Conservation (phyloP, 1,284 basidiomycete species). For the Sanghuangporus baumii region DNA sequence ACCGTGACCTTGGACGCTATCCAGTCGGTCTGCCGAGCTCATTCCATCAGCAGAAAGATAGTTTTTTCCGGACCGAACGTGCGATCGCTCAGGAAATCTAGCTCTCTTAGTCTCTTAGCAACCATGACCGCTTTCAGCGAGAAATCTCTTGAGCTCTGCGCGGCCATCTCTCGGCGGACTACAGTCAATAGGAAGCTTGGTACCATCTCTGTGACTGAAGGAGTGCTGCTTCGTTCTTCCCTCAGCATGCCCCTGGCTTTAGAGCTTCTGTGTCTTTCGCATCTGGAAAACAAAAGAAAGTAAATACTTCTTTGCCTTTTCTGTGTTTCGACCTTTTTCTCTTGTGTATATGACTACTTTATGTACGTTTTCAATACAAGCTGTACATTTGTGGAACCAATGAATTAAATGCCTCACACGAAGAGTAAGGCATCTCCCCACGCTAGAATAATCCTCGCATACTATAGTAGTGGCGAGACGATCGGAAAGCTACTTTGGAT, state of each 20-base stretch:
- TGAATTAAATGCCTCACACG: too few relatives aligned
- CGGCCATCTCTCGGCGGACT: not conserved
- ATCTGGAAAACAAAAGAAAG: not conserved
- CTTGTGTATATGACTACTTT: too few relatives aligned
- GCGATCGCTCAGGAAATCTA: not conserved
- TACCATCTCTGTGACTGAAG: not conserved
- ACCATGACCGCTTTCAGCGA: not conserved
- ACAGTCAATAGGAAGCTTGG: not conserved
- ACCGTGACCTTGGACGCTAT: not conserved
- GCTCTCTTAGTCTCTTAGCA: not conserved
- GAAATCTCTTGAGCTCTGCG: not conserved
- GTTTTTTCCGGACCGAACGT: not conserved
- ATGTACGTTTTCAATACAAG: too few relatives aligned
- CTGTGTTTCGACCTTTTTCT: not conserved
- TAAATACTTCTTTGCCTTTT: not conserved
- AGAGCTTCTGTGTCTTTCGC: conserved; percentile 6
- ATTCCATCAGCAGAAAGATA: not conserved
- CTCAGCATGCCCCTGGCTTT: conserved; percentile 6
- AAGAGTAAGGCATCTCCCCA: too few relatives aligned
- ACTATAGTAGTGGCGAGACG: too few relatives aligned
- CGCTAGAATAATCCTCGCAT: too few relatives aligned
- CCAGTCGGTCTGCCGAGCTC: not conserved
- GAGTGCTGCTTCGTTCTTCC: not conserved
- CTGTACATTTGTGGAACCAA: too few relatives aligned
- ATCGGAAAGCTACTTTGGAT: not conserved